Conservation (phyloP, 768 basidiomycete genomes). For the Trametes meyenii region DNA sequence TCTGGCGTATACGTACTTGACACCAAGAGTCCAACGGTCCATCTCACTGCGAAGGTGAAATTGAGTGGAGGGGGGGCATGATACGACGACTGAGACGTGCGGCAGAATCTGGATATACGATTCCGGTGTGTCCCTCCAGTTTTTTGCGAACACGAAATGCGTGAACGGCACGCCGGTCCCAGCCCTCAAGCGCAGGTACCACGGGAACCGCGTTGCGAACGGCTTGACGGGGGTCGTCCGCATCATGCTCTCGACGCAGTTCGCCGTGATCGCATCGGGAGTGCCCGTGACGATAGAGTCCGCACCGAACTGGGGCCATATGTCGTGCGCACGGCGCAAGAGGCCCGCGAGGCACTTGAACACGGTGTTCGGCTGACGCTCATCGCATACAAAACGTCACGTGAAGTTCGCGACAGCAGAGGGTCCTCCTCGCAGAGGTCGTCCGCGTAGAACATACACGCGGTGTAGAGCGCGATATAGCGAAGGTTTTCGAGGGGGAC, state of each 20-base stretch:
- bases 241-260: conserved; percentile 39
- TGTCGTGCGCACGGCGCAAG: conserved; percentile 33
- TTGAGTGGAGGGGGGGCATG: too few relatives aligned
- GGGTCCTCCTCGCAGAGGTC: conserved; percentile 36
- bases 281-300: conserved; percentile 35
- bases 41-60: neutral
- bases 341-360: conserved; percentile 41
- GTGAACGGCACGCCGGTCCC: conserved; percentile 41
- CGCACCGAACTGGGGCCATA: conserved; percentile 36
- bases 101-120: conserved; percentile 45
- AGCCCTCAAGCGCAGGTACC: conserved; percentile 33
- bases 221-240: conserved; percentile 30
- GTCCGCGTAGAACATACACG: conserved; percentile 41
- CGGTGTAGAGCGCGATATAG: conserved; percentile 45
- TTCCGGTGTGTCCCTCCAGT: conserved; percentile 34
- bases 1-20: conserved; percentile 4
- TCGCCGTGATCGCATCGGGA: conserved; percentile 40
- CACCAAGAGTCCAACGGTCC: conserved; percentile 14
- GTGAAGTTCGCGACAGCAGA: conserved; percentile 39
- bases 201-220: conserved; percentile 33
- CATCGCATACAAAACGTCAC: conserved; percentile 33
- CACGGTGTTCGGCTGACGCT: conserved; percentile 36
- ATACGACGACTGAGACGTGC: conserved; percentile 13
- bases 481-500: conserved; percentile 22
- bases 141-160: conserved; percentile 33